Evolutionary conservation across 768 basidiomycete species (phyloP).

Genomic region (Russula olivacea): DNA sequence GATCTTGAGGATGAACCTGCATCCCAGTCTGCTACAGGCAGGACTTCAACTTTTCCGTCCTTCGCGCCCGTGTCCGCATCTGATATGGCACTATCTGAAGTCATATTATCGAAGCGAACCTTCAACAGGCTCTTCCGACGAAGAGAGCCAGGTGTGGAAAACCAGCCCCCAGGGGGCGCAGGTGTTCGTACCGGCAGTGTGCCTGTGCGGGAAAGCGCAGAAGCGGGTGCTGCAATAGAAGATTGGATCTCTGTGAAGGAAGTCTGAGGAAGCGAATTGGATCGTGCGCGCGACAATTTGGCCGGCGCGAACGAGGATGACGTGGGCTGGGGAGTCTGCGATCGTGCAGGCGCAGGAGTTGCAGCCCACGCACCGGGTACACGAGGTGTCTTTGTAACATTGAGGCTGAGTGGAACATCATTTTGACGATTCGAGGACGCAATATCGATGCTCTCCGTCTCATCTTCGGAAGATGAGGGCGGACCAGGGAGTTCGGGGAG

Average conservation of each 20-base stretch:
- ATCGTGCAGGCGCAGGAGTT: constrained; percentile 33
- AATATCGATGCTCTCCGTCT: constrained; percentile 34
- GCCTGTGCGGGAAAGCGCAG: constrained; percentile 16
- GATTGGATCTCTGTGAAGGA: constrained; percentile 2
- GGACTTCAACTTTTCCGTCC: neutral
- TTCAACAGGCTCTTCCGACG: constrained; percentile 54
- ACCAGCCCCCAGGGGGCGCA: constrained; percentile 41
- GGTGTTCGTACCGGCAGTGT: constrained; percentile 36
- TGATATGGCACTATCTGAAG: constrained; percentile 31
- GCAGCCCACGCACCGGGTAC: constrained; percentile 44
- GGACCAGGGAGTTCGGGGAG: constrained; percentile 64
- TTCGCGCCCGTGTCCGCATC: constrained; percentile 25
- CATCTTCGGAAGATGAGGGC: constrained; percentile 50
- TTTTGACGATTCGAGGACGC: constrained; percentile 27
- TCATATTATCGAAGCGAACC: constrained; percentile 60
- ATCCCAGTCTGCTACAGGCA: constrained; percentile 18
- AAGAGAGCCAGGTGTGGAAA: constrained; percentile 45
- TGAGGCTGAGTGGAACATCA: constrained; percentile 28
- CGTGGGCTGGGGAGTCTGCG: constrained; percentile 19
- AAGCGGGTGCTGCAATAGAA: neutral
- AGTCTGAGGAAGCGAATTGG: constrained; percentile 24
- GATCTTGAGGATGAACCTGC: neutral
- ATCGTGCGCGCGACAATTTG: constrained; percentile 13
- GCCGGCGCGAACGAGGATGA: neutral
- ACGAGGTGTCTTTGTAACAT: constrained; percentile 40